These are phyloP conservation scores for Arabis hirsuta DNA, from an alignment of 345 rosid species.

Conservation along the genomic window DNA sequence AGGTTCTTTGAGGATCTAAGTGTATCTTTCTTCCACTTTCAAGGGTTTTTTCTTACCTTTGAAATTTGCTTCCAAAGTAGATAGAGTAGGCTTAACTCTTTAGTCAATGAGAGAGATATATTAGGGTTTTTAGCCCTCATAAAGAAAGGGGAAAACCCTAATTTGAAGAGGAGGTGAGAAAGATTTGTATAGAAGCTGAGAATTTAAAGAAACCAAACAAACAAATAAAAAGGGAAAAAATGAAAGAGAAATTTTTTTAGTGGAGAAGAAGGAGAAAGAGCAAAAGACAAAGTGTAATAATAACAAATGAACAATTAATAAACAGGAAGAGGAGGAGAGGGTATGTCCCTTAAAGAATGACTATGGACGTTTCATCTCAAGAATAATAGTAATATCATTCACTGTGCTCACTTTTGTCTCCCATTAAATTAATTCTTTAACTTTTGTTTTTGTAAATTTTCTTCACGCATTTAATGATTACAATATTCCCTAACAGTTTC, in stretches of 20 bases:
- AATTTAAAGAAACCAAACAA: conserved; percentile 42
- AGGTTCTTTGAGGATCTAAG: conserved; percentile 36
- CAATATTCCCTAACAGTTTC: conserved; percentile 45
- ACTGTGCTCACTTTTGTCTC: conserved; percentile 54
- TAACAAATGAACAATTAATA: conserved; percentile 52
- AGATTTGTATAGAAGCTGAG: conserved; percentile 37
- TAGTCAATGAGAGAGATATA: conserved; percentile 38
- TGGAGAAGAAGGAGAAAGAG: conserved; percentile 54
- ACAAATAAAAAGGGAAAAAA: conserved; percentile 33
- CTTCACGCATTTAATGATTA: conserved; percentile 47
- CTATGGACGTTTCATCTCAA: conserved; percentile 71
- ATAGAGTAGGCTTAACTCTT: conserved; percentile 44
- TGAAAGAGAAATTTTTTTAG: neutral
- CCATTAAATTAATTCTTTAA: conserved; percentile 36
- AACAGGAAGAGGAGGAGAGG: conserved; percentile 48
- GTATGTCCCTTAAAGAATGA: conserved; percentile 69
- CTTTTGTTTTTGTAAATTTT: conserved; percentile 39
- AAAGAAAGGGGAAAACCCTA: conserved; percentile 41
- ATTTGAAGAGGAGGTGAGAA: conserved; percentile 41
- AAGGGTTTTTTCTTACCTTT: conserved; percentile 40
- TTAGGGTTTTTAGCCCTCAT: conserved; percentile 38
- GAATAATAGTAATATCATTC: conserved; percentile 61
- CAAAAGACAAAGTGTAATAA: conserved; percentile 70
- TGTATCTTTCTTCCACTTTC: conserved; percentile 45
- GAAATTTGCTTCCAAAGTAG: conserved; percentile 40